A percentile compares a stretch with the other conserved stretches of the same genome.
Conservation (phyloP, 2,329 filamentous ascomycete genomes). For the Hypoxylon sp. region DNA sequence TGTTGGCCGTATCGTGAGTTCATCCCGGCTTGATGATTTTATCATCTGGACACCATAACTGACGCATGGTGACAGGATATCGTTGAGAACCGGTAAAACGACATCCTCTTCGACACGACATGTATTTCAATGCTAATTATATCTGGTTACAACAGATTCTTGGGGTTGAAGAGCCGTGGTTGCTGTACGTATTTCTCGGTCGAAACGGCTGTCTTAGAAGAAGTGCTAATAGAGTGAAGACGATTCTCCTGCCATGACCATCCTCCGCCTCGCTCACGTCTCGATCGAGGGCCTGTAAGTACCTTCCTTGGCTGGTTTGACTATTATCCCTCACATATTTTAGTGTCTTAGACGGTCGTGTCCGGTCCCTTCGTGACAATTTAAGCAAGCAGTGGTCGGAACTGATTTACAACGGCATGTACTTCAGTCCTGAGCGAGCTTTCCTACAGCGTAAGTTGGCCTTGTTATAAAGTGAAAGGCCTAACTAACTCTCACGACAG, state of each 20-base stretch:
- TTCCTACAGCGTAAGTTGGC: conserved; percentile 67
- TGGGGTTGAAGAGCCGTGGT: conserved; percentile 80
- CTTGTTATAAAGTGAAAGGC: conserved; percentile 39
- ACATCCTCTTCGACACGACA: conserved; percentile 3
- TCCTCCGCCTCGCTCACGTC: conserved; percentile 55
- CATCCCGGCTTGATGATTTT: not conserved
- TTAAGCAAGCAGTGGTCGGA: conserved; percentile 65
- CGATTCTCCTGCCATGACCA: conserved; percentile 70
- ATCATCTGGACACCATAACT: not conserved
- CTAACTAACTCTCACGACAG: not conserved
- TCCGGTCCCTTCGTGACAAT: conserved; percentile 69
- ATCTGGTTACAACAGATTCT: conserved; percentile 54
- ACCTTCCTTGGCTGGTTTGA: not conserved
- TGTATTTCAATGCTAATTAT: conserved; percentile 44
- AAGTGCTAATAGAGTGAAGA: conserved; percentile 51
- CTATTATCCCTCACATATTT: not conserved
- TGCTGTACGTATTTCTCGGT: conserved; percentile 62
- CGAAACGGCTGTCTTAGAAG: not conserved
- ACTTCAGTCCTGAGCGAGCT: conserved; percentile 31
- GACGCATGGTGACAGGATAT: not conserved
- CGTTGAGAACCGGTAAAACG: conserved; percentile 1
- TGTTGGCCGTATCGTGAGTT: conserved; percentile 78
- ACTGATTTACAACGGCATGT: conserved; percentile 58
- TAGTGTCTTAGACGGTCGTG: conserved; percentile 66
- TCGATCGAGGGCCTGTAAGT: conserved; percentile 65